Evolutionary conservation across 2,329 filamentous ascomycete species (phyloP), one percentile per base, ranked within the genome.

Genomic region (Chalaropsis ovoidea): DNA sequence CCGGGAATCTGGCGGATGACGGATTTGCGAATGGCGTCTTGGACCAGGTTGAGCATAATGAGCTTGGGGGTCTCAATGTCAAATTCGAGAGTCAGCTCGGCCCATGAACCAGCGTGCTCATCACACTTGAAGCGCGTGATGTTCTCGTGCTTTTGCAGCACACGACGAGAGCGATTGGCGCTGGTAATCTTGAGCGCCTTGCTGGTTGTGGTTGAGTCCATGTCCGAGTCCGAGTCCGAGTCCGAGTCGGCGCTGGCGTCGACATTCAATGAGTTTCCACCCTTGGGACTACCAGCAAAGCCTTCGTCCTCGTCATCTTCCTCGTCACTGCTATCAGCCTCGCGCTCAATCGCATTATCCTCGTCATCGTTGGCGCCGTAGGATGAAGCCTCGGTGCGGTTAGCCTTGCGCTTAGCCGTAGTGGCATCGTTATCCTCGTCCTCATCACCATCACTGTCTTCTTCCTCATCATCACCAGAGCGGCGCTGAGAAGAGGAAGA

Each of bases 351-450:
- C 43, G 82, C 86, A 70, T 90, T 83, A 72, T 97, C 94, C 3
- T 93, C 93, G 4, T 96, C 92, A 72, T 97, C 94, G 60, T 95
- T 95, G 42, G 87, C 89, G 47, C 90, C 93, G 70, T 96, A 97
- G 15, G 90, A 94, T 1, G 93, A 86, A 39, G 87, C 89, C 75
- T 96, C 89, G 63, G 82, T 80, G 49, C 89, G 86, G 73, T 95
- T 94, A 58, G 85, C 84, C 71, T 82, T 84, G 72, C 86, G 82
- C 76, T 90, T 95, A 70, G 84, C 84, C 69, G 82, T 84, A 3
- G 85, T 92, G 62, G 83, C 90, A 72, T 95, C 89, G 66, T 85
- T 86, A 64, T 94, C 92, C 56, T 86, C 90, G 35, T 85, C 86
- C n/a, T 86, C 84, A 56, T 86, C 90, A 35, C 85, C 86, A n/a